Percentiles rank a stretch among this genome's conserved stretches.
Evolutionary conservation across 208 protist species (phyloP).

Genomic region (Crithidia sp.): DNA sequence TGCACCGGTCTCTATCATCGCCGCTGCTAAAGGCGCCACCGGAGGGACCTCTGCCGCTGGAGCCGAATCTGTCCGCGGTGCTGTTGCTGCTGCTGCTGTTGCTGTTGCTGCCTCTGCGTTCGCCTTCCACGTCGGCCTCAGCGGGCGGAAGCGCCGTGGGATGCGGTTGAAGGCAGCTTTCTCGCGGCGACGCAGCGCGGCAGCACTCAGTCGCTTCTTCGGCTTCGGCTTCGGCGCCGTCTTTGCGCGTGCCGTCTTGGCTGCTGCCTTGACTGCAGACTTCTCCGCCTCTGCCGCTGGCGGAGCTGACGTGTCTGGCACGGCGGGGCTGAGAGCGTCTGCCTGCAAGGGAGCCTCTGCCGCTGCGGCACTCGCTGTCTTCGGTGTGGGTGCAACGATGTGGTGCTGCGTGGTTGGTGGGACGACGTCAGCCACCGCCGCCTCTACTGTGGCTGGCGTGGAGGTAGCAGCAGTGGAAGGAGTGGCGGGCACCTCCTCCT

Average conservation of each 20-base stretch:
- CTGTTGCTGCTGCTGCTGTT: neutral
- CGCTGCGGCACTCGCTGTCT: neutral
- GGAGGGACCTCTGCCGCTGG: neutral
- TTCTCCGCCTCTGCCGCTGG: neutral
- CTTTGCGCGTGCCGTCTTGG: conserved; percentile 1
- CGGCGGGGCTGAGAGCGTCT: neutral
- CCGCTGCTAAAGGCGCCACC: neutral
- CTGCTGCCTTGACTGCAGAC: neutral
- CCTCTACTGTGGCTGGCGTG: neutral
- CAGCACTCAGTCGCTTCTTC: conserved; percentile 19
- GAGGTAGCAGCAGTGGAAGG: neutral
- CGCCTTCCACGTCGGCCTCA: conserved; percentile 3
- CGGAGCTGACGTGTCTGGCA: neutral
- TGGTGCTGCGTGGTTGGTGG: too few relatives aligned
- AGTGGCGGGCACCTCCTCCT: neutral
- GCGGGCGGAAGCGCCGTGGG: conserved; percentile 22
- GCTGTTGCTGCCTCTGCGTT: neutral
- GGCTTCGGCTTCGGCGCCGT: conserved; percentile 2
- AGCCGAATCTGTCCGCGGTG: neutral
- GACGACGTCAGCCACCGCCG: too few relatives aligned
- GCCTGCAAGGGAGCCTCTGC: neutral
- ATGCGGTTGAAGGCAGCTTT: conserved; percentile 32
- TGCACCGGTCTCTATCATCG: neutral
- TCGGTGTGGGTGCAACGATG: too few relatives aligned
- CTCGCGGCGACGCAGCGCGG: conserved; percentile 32